Conservation (phyloP, 495 filamentous ascomycete species). For the Lichina pygmaea region DNA sequence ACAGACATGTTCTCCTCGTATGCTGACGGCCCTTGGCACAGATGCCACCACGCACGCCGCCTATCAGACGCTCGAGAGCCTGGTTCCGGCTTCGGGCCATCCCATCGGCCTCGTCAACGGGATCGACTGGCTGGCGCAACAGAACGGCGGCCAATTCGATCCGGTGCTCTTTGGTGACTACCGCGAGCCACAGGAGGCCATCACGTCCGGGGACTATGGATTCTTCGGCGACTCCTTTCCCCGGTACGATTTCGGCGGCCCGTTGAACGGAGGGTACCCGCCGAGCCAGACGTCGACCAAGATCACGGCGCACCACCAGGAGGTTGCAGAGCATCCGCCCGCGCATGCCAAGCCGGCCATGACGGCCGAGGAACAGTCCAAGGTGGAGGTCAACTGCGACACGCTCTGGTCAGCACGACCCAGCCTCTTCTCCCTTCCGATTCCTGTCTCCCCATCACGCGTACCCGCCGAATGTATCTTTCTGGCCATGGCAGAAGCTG, state of each 20-base stretch:
- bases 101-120: slow-evolving; percentile 10
- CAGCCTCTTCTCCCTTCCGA: not conserved
- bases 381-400: too few species aligned
- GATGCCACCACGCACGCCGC: slow-evolving; percentile 21
- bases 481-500: not conserved
- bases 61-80: slow-evolving; percentile 10
- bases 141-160: slow-evolving; percentile 75
- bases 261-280: slow-evolving; percentile 28
- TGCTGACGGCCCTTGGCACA: slow-evolving; percentile 8
- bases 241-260: slow-evolving; percentile 38
- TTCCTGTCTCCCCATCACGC: not conserved
- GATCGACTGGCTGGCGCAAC: slow-evolving; percentile 57
- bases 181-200: slow-evolving; percentile 63
- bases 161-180: slow-evolving; percentile 83
- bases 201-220: slow-evolving; percentile 36
- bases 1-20: slow-evolving; percentile 5
- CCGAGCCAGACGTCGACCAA: slow-evolving; percentile 9
- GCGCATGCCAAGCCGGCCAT: too few species aligned
- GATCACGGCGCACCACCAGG: not conserved
- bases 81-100: slow-evolving; percentile 9
- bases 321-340: not conserved
- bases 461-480: not conserved
- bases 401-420: not conserved
- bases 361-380: too few species aligned
- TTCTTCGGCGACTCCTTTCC: slow-evolving; percentile 40